Percentiles rank a stretch among this genome's conserved stretches.
These are phyloP conservation scores for Huntiella bhutanensis DNA, from an alignment of 2,329 filamentous ascomycete genomes.

Conservation along the genomic window DNA sequence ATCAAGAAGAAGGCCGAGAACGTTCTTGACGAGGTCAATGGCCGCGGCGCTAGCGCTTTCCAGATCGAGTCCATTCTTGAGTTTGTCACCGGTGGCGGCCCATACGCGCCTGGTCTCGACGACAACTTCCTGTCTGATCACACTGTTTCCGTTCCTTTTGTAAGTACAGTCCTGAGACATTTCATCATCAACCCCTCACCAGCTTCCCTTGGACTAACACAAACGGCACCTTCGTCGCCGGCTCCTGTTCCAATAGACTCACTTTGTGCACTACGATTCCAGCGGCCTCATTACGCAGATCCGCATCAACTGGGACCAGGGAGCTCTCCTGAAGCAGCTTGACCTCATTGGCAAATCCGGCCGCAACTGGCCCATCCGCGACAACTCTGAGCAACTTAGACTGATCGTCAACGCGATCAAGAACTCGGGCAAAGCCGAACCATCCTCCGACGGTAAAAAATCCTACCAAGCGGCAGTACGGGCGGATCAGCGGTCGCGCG, in stretches of 20 bases:
- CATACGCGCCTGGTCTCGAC: slow-evolving; percentile 74
- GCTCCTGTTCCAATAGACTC: slow-evolving; percentile 35
- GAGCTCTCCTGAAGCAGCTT: slow-evolving; percentile 74
- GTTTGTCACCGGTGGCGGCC: slow-evolving; percentile 63
- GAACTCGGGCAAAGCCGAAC: slow-evolving; percentile 20
- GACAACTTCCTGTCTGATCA: slow-evolving; percentile 86
- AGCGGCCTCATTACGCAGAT: slow-evolving; percentile 69
- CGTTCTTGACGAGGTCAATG: slow-evolving; percentile 55
- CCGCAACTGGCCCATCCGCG: slow-evolving; percentile 86
- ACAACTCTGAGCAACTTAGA: slow-evolving; percentile 65
- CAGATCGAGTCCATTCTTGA: slow-evolving; percentile 72
- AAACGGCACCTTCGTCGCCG: too few relatives aligned
- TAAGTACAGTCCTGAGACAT: slow-evolving; percentile 28
- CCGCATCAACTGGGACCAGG: slow-evolving; percentile 89
- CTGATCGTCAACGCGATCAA: slow-evolving; percentile 48
- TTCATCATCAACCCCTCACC: background rate
- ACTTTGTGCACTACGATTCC: slow-evolving; percentile 70
- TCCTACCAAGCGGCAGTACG: background rate
- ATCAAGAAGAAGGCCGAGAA: slow-evolving; percentile 72
- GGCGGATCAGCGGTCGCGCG: slow-evolving; percentile 18
- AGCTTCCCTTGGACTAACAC: too few relatives aligned
- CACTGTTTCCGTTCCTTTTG: slow-evolving; percentile 60
- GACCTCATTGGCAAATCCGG: slow-evolving; percentile 82
- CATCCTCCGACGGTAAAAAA: background rate
- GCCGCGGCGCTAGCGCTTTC: slow-evolving; percentile 52